Evolutionary conservation across 1,139 yeast genomes (phyloP).

Genomic region (Martiniozyma asiatica): DNA sequence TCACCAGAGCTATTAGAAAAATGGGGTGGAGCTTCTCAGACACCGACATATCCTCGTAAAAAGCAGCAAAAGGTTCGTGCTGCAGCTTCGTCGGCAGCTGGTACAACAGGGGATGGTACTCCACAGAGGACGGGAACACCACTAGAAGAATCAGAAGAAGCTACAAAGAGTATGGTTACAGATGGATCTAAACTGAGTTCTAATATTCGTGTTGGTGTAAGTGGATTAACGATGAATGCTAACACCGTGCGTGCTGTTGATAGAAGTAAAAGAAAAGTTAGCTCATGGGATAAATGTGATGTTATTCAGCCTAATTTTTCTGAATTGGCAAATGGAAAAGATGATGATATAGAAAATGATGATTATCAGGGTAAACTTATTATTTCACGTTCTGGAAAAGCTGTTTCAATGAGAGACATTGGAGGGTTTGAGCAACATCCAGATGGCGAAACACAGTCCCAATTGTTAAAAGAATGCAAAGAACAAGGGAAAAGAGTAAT

Average conservation of each 20-base stretch:
- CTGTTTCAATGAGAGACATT: slow-evolving; percentile 7
- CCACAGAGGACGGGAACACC: background rate
- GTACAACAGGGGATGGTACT: background rate
- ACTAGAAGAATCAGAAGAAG: background rate
- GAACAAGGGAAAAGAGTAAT: slow-evolving; percentile 5
- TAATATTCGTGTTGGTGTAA: slow-evolving; percentile 10
- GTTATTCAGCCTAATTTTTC: no score
- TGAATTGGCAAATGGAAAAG: no score
- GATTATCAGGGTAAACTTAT: background rate
- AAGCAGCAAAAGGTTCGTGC: background rate
- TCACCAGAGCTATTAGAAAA: slow-evolving; percentile 1
- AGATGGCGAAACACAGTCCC: slow-evolving; percentile 2
- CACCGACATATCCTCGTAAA: background rate
- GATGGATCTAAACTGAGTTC: slow-evolving; percentile 7
- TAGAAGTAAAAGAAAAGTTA: slow-evolving; percentile 7
- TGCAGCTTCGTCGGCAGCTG: background rate
- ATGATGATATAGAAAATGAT: background rate
- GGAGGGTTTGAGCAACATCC: slow-evolving; percentile 8
- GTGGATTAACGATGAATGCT: slow-evolving; percentile 13
- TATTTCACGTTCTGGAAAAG: slow-evolving; percentile 5
- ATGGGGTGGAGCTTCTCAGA: slow-evolving; percentile 1
- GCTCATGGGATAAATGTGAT: no score
- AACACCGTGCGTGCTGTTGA: slow-evolving; percentile 12
- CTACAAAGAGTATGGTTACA: background rate
- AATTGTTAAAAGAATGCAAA: slow-evolving; percentile 4